A percentile compares a stretch with the other conserved stretches of the same genome.
These are phyloP conservation scores for Kwoniella shandongensis DNA, from an alignment of 768 basidiomycete genomes.

Conservation along the genomic window DNA sequence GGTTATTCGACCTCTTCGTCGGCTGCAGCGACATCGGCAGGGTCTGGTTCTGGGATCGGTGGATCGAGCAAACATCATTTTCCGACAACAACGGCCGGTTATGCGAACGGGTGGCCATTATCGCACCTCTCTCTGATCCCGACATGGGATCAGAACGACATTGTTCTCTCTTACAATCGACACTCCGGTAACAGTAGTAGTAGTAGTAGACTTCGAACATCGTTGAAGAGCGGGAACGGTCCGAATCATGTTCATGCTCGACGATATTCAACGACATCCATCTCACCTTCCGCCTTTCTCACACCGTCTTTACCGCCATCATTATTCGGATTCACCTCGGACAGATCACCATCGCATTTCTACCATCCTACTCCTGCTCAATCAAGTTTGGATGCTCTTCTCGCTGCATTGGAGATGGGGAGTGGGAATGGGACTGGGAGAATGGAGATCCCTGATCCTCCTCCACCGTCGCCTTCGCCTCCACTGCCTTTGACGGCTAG, in stretches of 20 bases:
- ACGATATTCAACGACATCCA: conserved; percentile 13
- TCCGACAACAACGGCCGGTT: not conserved
- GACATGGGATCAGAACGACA: conserved; percentile 31
- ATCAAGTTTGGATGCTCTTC: conserved; percentile 15
- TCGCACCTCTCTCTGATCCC: conserved; percentile 29
- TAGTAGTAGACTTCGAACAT: not conserved
- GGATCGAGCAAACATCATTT: conserved; percentile 4
- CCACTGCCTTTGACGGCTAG: conserved; percentile 2
- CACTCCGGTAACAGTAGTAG: not conserved
- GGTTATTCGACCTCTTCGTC: conserved; percentile 13
- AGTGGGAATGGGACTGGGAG: not conserved
- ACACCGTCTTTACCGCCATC: conserved; percentile 22
- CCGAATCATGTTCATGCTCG: not conserved
- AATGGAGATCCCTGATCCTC: conserved; percentile 4
- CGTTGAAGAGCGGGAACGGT: not conserved
- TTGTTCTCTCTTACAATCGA: conserved; percentile 10
- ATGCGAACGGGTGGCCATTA: conserved; percentile 8
- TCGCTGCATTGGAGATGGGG: conserved; percentile 8
- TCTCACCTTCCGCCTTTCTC: conserved; percentile 18
- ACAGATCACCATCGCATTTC: not conserved
- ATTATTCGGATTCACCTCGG: conserved; percentile 14
- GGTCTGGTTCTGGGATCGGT: not conserved
- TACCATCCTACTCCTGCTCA: conserved; percentile 17
- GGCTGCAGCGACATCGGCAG: conserved; percentile 1
- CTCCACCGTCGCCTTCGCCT: conserved; percentile 19